phyloP scores from a whole-genome alignment of 768 basidiomycete species.

The Postia placenta region DNA sequence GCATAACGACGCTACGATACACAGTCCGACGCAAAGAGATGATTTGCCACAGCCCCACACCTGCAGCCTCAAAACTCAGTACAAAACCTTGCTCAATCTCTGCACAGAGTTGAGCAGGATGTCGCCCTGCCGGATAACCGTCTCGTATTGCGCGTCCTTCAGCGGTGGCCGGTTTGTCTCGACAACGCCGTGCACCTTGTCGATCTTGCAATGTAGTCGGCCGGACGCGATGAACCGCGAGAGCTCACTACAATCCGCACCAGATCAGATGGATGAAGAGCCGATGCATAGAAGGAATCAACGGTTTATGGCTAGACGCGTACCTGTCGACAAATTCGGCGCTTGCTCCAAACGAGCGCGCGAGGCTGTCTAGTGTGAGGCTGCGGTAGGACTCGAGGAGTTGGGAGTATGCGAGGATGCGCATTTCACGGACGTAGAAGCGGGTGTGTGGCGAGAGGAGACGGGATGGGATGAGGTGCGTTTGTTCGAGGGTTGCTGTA shows the following conservation, averaged over 20 bases:
- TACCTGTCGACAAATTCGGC: constrained; percentile 83
- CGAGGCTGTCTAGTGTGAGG: constrained; percentile 82
- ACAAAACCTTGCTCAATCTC: constrained; percentile 84
- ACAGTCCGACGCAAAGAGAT: too few species aligned
- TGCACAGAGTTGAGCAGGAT: constrained; percentile 82
- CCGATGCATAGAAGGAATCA: neutral
- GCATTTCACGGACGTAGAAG: constrained; percentile 93
- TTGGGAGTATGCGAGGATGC: constrained; percentile 88
- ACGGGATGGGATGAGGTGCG: constrained; percentile 81
- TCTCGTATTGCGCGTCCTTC: constrained; percentile 87
- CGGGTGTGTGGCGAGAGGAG: constrained; percentile 81
- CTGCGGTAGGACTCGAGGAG: constrained; percentile 88
- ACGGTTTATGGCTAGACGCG: constrained; percentile 24
- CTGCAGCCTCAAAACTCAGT: constrained; percentile 21
- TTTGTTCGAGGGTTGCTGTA: constrained; percentile 82
- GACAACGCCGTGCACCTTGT: constrained; percentile 92
- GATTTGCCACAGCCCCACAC: neutral
- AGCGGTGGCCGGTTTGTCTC: constrained; percentile 77
- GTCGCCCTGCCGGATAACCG: constrained; percentile 91
- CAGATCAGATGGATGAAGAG: neutral
- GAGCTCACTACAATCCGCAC: constrained; percentile 57
- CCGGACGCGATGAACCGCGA: constrained; percentile 88
- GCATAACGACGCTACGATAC: too few species aligned
- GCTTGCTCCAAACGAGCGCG: constrained; percentile 83
- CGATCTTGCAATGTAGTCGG: constrained; percentile 82